Evolutionary conservation across 73 alveolate genomes (phyloP).

Genomic region (Paramecium sexaurelia): DNA sequence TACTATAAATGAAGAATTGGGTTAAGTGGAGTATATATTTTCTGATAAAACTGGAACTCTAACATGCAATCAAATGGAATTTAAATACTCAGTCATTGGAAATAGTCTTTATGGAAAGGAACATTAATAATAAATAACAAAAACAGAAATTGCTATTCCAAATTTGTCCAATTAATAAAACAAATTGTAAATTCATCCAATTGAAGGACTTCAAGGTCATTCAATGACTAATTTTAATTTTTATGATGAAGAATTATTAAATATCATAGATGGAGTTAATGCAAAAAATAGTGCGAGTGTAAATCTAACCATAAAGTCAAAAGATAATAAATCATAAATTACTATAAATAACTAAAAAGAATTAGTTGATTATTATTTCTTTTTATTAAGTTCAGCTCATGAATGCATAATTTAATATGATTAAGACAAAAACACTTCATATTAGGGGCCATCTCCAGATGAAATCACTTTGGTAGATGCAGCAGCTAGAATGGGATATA

Average conservation of each 20-base stretch:
- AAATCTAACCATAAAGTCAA: background rate
- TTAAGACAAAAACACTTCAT: slow-evolving; percentile 66
- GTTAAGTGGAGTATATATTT: slow-evolving; percentile 83
- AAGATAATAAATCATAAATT: background rate
- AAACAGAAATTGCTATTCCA: background rate
- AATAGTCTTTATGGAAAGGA: slow-evolving; percentile 61
- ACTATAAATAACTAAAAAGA: slow-evolving; percentile 29
- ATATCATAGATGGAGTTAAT: background rate
- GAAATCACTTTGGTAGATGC: slow-evolving; percentile 93
- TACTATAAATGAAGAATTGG: slow-evolving; percentile 86
- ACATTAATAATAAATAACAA: background rate
- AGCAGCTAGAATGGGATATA: slow-evolving; percentile 90
- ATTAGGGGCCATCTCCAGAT: slow-evolving; percentile 91
- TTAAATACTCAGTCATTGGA: slow-evolving; percentile 75
- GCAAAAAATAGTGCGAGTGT: background rate
- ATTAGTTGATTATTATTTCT: slow-evolving; percentile 61
- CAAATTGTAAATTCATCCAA: slow-evolving; percentile 1
- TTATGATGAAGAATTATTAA: background rate
- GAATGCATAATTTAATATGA: slow-evolving; percentile 82
- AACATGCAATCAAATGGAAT: slow-evolving; percentile 84
- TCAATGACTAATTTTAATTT: background rate
- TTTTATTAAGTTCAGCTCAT: slow-evolving; percentile 79
- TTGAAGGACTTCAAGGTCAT: background rate
- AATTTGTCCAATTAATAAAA: background rate
- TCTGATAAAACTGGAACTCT: slow-evolving; percentile 91